Conservation (phyloP, 2,329 filamentous ascomycete species). For the Trichophyton verrucosum region DNA sequence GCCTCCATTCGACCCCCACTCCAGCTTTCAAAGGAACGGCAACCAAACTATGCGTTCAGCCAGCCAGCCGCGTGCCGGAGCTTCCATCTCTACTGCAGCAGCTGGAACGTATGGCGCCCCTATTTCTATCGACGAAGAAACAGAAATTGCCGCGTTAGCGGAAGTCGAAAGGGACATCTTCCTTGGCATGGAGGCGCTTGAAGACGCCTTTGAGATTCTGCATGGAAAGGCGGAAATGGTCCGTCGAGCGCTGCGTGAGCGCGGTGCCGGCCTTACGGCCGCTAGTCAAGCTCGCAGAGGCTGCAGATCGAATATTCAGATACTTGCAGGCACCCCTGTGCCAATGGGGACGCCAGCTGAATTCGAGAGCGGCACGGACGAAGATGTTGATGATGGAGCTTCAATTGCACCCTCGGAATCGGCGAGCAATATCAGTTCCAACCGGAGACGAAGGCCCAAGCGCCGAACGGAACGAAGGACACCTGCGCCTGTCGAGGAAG, state of each 20-base stretch:
- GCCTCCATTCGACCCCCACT: slow-evolving; percentile 20
- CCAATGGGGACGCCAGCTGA: neutral
- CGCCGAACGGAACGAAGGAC: slow-evolving; percentile 38
- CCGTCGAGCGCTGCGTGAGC: slow-evolving; percentile 64
- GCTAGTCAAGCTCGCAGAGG: slow-evolving; percentile 36
- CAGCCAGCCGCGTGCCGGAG: slow-evolving; percentile 30
- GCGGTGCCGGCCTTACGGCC: slow-evolving; percentile 59
- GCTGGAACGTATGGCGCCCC: slow-evolving; percentile 54
- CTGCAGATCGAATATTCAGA: slow-evolving; percentile 6
- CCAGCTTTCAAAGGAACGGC: slow-evolving; percentile 15
- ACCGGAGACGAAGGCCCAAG: slow-evolving; percentile 33
- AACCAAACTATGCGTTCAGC: slow-evolving; percentile 28
- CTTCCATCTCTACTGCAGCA: slow-evolving; percentile 35
- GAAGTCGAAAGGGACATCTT: slow-evolving; percentile 92
- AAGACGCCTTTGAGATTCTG: slow-evolving; percentile 87
- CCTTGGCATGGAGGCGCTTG: slow-evolving; percentile 81
- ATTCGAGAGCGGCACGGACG: slow-evolving; percentile 27
- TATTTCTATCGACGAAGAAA: slow-evolving; percentile 86
- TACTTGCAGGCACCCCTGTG: slow-evolving; percentile 1
- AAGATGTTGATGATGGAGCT: slow-evolving; percentile 33
- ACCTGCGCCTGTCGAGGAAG: slow-evolving; percentile 36
- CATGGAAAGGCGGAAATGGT: slow-evolving; percentile 74
- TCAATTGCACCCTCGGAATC: slow-evolving; percentile 38
- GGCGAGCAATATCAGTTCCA: slow-evolving; percentile 39
- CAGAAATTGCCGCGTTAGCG: slow-evolving; percentile 76